Evolutionary conservation across 2,329 filamentous ascomycete genomes (phyloP).

Genomic region (Colletotrichum incanum): DNA sequence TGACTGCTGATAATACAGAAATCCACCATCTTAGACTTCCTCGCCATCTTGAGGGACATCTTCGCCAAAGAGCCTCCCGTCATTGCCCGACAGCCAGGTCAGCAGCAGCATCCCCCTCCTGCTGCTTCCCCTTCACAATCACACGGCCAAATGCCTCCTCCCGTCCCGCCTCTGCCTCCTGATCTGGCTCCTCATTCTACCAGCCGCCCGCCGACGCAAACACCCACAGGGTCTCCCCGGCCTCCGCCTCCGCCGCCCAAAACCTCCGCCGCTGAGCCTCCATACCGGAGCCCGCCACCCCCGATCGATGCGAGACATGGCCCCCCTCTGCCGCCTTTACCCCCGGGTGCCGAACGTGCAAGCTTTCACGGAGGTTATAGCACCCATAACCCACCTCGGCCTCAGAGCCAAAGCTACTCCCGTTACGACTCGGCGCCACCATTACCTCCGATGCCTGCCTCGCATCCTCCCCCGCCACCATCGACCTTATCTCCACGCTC

Average conservation of each 20-base stretch:
- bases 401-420: conserved; percentile 48
- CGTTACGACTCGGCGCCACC: conserved; percentile 66
- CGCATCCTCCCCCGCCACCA: neutral
- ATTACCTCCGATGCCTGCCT: conserved; percentile 52
- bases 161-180: conserved; percentile 80
- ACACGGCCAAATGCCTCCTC: conserved; percentile 68
- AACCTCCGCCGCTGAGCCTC: conserved; percentile 55
- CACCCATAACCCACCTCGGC: conserved; percentile 30
- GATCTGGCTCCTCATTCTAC: conserved; percentile 68
- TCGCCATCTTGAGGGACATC: conserved; percentile 85
- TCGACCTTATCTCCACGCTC: conserved; percentile 25
- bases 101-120: conserved; percentile 53
- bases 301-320: conserved; percentile 43
- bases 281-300: conserved; percentile 48
- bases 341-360: conserved; percentile 49
- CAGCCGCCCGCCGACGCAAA: conserved; percentile 49
- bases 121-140: conserved; percentile 52
- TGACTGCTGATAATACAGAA: conserved; percentile 68
- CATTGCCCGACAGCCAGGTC: conserved; percentile 77
- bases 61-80: conserved; percentile 97
- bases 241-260: conserved; percentile 72
- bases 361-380: conserved; percentile 45
- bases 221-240: conserved; percentile 52
- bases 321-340: conserved; percentile 51
- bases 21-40: conserved; percentile 86